phyloP scores from a whole-genome alignment of 371 early-diverging fungal genomes.

The Smittium culicis region DNA sequence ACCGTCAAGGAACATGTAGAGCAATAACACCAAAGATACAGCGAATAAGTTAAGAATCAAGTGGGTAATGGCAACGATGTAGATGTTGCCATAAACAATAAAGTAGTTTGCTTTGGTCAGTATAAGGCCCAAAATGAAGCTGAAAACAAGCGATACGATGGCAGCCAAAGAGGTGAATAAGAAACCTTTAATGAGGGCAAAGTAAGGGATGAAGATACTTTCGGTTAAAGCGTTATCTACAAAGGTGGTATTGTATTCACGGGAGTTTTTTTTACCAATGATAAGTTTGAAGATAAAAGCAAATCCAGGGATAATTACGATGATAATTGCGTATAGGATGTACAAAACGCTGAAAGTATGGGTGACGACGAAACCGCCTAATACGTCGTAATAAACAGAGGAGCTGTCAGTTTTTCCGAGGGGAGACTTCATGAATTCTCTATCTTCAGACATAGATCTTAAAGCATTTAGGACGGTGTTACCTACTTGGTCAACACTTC shows the following conservation, averaged over 20 bases:
- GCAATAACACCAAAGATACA: neutral
- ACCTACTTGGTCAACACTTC: conserved; percentile 8
- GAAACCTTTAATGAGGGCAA: neutral
- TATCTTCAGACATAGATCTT: conserved; percentile 6
- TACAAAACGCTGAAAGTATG: neutral
- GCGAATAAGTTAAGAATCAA: neutral
- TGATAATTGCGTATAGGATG: neutral
- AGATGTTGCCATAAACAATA: neutral
- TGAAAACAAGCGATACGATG: neutral
- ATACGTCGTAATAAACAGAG: conserved; percentile 6
- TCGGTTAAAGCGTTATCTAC: neutral
- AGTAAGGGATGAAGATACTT: neutral
- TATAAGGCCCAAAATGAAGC: neutral
- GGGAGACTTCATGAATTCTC: neutral
- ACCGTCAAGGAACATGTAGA: conserved; percentile 3
- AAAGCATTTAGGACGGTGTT: conserved; percentile 3
- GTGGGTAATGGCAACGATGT: conserved; percentile 1
- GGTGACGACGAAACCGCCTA: neutral
- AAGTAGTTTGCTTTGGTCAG: neutral
- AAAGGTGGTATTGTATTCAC: neutral
- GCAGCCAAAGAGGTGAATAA: conserved; percentile 4
- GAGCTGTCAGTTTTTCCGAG: neutral
- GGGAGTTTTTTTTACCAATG: neutral
- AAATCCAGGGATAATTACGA: neutral
- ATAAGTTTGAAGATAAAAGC: too few relatives aligned